These are phyloP conservation scores for Hyaloscypha bicolor DNA, from an alignment of 495 filamentous ascomycete genomes.

Conservation along the genomic window DNA sequence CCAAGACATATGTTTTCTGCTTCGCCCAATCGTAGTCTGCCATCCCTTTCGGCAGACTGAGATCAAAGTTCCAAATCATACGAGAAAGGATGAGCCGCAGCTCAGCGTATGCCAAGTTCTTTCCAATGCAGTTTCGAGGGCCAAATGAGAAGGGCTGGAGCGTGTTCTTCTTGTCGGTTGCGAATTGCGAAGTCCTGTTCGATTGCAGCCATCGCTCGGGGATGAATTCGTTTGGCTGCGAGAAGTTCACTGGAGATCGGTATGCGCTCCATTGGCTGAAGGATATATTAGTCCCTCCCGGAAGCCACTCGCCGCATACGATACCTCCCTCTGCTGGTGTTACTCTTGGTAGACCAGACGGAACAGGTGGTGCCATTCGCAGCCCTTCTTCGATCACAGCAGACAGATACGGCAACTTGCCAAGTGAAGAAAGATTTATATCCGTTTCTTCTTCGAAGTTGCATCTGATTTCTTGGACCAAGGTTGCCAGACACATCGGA, in stretches of 20 bases:
- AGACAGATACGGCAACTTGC: too few species aligned
- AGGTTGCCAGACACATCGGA: too few species aligned
- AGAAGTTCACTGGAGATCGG: conserved; percentile 13
- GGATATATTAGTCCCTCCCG: too few species aligned
- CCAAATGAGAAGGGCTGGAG: conserved; percentile 50
- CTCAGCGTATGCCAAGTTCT: conserved; percentile 52
- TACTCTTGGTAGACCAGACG: too few species aligned
- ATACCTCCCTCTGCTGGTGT: too few species aligned
- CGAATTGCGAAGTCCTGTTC: conserved; percentile 32
- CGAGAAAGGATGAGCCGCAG: conserved; percentile 53
- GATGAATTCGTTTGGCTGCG: conserved; percentile 16
- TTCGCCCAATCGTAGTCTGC: neutral
- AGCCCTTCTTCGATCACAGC: too few species aligned
- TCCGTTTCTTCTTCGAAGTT: too few species aligned
- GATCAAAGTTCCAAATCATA: conserved; percentile 56
- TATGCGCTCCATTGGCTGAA: too few species aligned
- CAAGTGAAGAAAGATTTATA: too few species aligned
- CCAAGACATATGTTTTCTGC: conserved; percentile 12
- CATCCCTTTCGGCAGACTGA: conserved; percentile 7
- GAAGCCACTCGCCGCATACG: too few species aligned
- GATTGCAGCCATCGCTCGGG: conserved; percentile 39
- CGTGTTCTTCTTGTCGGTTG: conserved; percentile 36
- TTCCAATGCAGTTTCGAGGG: conserved; percentile 49
- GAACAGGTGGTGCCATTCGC: too few species aligned
- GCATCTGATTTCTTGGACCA: too few species aligned